A percentile compares a stretch with the other conserved stretches of the same genome.
These are phyloP conservation scores for Clavispora santaluciae DNA, from an alignment of 805 yeast species.

Conservation along the genomic window DNA sequence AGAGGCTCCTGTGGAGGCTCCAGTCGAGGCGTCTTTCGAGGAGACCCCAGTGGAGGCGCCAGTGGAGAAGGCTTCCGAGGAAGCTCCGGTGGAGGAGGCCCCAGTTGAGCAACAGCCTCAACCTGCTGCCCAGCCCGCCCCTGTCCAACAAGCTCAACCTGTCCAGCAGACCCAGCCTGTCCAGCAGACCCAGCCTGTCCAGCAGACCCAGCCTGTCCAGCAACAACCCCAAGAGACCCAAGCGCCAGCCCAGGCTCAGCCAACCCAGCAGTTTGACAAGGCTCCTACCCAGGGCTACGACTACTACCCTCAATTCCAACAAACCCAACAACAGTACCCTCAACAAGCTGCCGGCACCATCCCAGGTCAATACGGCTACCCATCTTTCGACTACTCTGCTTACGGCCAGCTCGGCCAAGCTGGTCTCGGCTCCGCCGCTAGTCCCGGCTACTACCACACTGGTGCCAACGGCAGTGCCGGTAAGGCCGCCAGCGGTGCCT, in stretches of 20 bases:
- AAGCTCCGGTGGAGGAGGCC: slow-evolving; percentile 5
- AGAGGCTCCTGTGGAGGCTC: slow-evolving; percentile 7
- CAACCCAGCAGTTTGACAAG: slow-evolving; percentile 9
- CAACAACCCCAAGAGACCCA: slow-evolving; percentile 29
- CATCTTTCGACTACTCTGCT: slow-evolving; percentile 39
- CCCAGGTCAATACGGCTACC: slow-evolving; percentile 43
- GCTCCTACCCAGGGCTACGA: slow-evolving; percentile 15
- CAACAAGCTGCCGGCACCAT: slow-evolving; percentile 35
- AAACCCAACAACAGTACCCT: slow-evolving; percentile 31
- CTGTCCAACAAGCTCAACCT: too few relatives aligned
- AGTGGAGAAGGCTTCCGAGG: slow-evolving; percentile 9
- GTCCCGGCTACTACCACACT: slow-evolving; percentile 21
- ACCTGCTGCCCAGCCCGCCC: background rate
- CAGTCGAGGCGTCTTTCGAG: slow-evolving; percentile 19
- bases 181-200: slow-evolving; percentile 20
- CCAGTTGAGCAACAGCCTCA: background rate
- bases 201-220: slow-evolving; percentile 17
- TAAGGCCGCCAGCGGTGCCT: slow-evolving; percentile 20
- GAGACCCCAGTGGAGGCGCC: slow-evolving; percentile 6
- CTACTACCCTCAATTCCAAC: slow-evolving; percentile 18
- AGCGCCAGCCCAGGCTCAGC: too few relatives aligned
- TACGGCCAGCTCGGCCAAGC: slow-evolving; percentile 24
- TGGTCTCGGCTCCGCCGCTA: slow-evolving; percentile 12
- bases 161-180: too few relatives aligned
- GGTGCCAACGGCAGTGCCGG: slow-evolving; percentile 23